Base-by-base conservation (phyloP, 2,329 filamentous ascomycete species). In the Botrytis galanthina region DNA sequence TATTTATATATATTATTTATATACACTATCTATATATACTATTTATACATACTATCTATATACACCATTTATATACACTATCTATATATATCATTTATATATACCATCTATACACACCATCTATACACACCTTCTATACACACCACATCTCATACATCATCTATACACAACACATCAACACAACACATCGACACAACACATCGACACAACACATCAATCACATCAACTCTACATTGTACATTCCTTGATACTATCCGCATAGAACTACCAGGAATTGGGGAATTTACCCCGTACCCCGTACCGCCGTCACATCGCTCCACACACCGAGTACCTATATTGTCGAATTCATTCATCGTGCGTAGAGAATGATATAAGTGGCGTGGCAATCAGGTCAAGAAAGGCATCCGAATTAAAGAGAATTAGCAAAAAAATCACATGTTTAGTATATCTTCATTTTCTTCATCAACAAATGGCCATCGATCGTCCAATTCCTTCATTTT, bases 401-500 rank as follows among this genome's bases (percentile, higher is more conserved):
- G 12, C 48, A n/a, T n/a, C 26, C 4, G 22, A 20, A 66, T 22
- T 4, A 35, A 48, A 29, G 14, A 26, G 3, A 48, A 35, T 2
- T 48, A 3, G 4, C 16, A 20, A 26, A 1, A 48, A 44, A 18
- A 67, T 7, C 9, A 22, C 22, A 6, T 29, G n/a, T 20, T 3
- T 7, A 68, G 37, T 46, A 44, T 26, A 29, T 57, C 44, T 42
- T 60, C 37, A 26, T 39, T 37, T 6, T 29, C 51, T 16, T 18
- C 35, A 8, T 16, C 54, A 54, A 26, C 44, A 12, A 54, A 81
- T 81, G 80, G 67, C 79, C 8, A 74, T 80, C 37, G 77, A 79
- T 74, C 81, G 80, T 77, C 90, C 86, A 0, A 93, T 98, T 35
- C 95, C 95, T 16, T 91, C 95, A 1, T 91, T 98, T 76, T 98